Evolutionary conservation across 257 asterid genomes (phyloP).

Genomic region (Solanum peruvianum): DNA sequence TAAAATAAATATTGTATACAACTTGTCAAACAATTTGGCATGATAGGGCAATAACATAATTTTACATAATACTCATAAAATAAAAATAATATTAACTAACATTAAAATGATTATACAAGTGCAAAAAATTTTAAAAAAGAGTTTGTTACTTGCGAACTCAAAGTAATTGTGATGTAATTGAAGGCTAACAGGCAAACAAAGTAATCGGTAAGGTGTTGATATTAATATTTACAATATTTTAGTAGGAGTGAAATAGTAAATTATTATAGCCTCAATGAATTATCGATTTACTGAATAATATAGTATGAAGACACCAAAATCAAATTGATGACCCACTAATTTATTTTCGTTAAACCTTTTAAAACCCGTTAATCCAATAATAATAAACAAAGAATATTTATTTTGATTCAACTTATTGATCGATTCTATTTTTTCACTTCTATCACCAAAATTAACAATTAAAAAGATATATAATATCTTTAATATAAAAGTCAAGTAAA

Average conservation of each 20-base stretch:
- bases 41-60: not conserved
- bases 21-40: not conserved
- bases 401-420: too few species aligned
- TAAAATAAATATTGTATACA: not conserved
- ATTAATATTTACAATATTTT: too few species aligned
- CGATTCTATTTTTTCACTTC: too few species aligned
- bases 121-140: not conserved
- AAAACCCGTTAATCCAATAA: not conserved
- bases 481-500: not conserved
- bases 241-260: not conserved
- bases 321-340: too few species aligned
- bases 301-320: too few species aligned
- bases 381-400: too few species aligned
- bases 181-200: not conserved
- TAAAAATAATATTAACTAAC: not conserved
- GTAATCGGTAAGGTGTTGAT: not conserved
- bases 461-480: not conserved
- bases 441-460: not conserved
- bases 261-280: not conserved
- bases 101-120: too few species aligned
- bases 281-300: rapidly evolving
- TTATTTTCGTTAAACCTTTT: too few species aligned
- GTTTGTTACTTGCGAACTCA: too few species aligned
- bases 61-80: not conserved
- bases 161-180: too few species aligned